These are phyloP conservation scores for Monosporozyma yasuniensis DNA, from an alignment of 805 yeast species.

Conservation along the genomic window DNA sequence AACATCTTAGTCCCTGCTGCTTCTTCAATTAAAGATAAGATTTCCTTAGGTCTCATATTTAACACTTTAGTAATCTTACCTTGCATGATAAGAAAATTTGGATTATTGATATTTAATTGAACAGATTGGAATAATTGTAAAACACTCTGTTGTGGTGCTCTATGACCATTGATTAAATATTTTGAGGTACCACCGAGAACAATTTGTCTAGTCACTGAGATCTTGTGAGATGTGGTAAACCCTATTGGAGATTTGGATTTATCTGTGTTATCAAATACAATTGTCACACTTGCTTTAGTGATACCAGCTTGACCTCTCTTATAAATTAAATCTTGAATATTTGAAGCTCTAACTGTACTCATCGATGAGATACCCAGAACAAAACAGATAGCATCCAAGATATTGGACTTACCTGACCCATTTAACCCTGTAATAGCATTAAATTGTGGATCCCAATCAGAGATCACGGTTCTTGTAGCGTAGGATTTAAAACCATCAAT, in stretches of 20 bases:
- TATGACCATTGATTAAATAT: conserved; percentile 88
- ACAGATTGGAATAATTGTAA: conserved; percentile 86
- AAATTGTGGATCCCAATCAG: conserved; percentile 93
- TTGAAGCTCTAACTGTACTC: conserved; percentile 91
- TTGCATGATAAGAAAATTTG: conserved; percentile 96
- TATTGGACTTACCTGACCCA: conserved; percentile 96
- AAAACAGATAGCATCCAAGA: conserved; percentile 93
- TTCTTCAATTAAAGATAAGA: conserved; percentile 85
- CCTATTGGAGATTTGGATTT: conserved; percentile 75
- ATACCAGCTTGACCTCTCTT: conserved; percentile 98
- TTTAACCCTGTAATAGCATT: conserved; percentile 96
- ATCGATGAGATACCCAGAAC: conserved; percentile 94
- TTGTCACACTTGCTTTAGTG: conserved; percentile 92
- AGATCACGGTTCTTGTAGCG: conserved; percentile 90
- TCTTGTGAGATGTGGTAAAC: conserved; percentile 64
- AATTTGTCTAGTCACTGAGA: conserved; percentile 87
- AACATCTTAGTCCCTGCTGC: conserved; percentile 97
- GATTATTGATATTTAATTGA: conserved; percentile 91
- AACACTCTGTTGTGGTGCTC: conserved; percentile 91
- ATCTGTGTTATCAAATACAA: conserved; percentile 85
- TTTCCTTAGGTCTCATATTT: conserved; percentile 91
- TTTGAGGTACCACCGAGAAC: conserved; percentile 87
- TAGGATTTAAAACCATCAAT: conserved; percentile 97
- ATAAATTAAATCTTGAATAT: conserved; percentile 86
- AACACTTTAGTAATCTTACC: conserved; percentile 96